phyloP scores from a whole-genome alignment of 1,139 yeast genomes.

The Tardiomyces depauwii region DNA sequence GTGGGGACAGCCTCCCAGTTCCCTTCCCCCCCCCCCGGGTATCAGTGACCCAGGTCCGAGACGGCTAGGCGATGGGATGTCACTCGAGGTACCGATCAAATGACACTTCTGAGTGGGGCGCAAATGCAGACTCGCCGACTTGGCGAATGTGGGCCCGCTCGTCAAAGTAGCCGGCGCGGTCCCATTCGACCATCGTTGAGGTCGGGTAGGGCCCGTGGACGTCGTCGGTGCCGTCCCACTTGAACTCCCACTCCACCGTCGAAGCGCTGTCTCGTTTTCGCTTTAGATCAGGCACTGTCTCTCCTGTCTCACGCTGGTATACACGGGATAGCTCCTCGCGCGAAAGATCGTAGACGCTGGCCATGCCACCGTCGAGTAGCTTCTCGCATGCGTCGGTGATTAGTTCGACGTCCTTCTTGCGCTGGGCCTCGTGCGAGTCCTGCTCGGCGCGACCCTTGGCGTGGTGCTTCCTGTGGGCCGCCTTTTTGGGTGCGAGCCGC shows the following conservation, averaged over 20 bases:
- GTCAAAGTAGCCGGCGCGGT: constrained; percentile 41
- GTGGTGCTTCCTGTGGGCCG: constrained; percentile 6
- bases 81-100: background rate
- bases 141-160: constrained; percentile 35
- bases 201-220: constrained; percentile 51
- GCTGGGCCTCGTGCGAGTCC: constrained; percentile 6
- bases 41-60: too few relatives aligned
- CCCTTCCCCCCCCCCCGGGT: too few relatives aligned
- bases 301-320: constrained; percentile 42
- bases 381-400: constrained; percentile 44
- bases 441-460: constrained; percentile 3
- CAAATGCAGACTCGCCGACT: constrained; percentile 17
- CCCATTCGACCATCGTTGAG: constrained; percentile 52
- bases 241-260: constrained; percentile 44
- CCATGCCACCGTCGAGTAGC: constrained; percentile 30
- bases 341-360: constrained; percentile 41
- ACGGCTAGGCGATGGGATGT: too few relatives aligned
- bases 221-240: constrained; percentile 42
- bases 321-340: constrained; percentile 50
- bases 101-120: background rate
- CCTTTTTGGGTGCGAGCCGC: constrained; percentile 9
- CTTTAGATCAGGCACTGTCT: constrained; percentile 13
- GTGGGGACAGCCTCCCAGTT: too few relatives aligned
- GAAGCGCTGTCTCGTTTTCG: constrained; percentile 12
- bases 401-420: constrained; percentile 25